A percentile compares a stretch with the other conserved stretches of the same genome.
Conservation (phyloP, 129 eudicot genomes). For the Lonicera japonica region DNA sequence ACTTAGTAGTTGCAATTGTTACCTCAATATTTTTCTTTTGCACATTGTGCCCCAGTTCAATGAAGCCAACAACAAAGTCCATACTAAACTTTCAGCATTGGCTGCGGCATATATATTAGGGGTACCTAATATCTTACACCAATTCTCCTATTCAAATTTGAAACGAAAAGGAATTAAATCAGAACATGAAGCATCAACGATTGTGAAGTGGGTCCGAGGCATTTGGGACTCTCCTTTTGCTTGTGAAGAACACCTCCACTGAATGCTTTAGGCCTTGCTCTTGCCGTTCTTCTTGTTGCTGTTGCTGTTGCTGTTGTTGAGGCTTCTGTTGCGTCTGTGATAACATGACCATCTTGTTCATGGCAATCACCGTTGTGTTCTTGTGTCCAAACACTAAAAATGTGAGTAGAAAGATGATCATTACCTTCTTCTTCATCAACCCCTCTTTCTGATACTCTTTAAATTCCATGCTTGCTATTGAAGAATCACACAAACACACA, state of each 20-base stretch:
- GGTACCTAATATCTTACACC: too few species aligned
- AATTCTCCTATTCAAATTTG: too few species aligned
- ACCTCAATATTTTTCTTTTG: too few species aligned
- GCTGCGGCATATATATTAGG: too few species aligned
- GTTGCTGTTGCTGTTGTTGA: slow-evolving; percentile 8
- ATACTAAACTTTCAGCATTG: too few species aligned
- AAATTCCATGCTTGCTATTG: slow-evolving; percentile 28
- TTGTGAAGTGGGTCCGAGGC: slow-evolving; percentile 52
- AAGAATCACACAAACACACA: neutral
- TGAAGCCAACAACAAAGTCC: too few species aligned
- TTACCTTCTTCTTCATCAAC: slow-evolving; percentile 1
- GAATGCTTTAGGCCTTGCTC: slow-evolving; percentile 2
- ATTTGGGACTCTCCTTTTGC: slow-evolving; percentile 46
- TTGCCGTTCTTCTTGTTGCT: slow-evolving; percentile 10
- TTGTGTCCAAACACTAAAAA: slow-evolving; percentile 8
- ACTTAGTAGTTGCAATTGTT: too few species aligned
- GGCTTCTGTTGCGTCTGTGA: slow-evolving; percentile 11
- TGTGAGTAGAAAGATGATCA: neutral
- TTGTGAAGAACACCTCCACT: slow-evolving; percentile 18
- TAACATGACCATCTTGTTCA: slow-evolving; percentile 5
- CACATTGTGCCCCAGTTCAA: too few species aligned
- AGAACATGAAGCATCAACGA: slow-evolving; percentile 8
- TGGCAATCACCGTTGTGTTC: slow-evolving; percentile 1
- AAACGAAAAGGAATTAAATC: neutral
- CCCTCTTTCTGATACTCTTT: slow-evolving; percentile 4